Percentiles rank a stretch among this genome's conserved stretches.
These are phyloP conservation scores for Castanopsis chinensis DNA, from an alignment of 306 rosid genomes.

Conservation along the genomic window DNA sequence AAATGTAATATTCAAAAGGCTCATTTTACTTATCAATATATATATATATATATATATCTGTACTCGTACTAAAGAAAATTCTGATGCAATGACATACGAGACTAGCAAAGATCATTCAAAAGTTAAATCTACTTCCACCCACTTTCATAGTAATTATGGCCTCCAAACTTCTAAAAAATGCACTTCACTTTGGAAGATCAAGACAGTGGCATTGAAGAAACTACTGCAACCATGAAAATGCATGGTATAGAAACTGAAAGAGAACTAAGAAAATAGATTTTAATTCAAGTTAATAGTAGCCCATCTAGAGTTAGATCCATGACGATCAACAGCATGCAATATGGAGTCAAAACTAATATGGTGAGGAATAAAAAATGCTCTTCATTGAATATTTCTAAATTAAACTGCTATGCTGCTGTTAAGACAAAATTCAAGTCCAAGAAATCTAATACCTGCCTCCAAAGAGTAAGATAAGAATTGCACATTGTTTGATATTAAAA, in stretches of 20 bases:
- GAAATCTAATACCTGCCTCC: background rate
- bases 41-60: background rate
- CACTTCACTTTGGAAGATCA: background rate
- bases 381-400: background rate
- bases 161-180: background rate
- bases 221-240: background rate
- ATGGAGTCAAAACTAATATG: background rate
- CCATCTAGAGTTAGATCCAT: background rate
- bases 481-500: background rate
- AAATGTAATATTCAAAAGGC: background rate
- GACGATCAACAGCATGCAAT: background rate
- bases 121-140: background rate
- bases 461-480: background rate
- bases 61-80: background rate
- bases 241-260: background rate
- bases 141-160: background rate
- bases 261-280: background rate
- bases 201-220: background rate
- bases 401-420: background rate
- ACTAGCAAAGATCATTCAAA: too few species aligned
- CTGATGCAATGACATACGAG: background rate
- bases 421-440: background rate
- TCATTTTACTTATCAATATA: background rate
- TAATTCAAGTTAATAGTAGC: background rate
- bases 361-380: background rate